phyloP scores from a whole-genome alignment of 73 alveolate species.

The Blepharisma japonicum region DNA sequence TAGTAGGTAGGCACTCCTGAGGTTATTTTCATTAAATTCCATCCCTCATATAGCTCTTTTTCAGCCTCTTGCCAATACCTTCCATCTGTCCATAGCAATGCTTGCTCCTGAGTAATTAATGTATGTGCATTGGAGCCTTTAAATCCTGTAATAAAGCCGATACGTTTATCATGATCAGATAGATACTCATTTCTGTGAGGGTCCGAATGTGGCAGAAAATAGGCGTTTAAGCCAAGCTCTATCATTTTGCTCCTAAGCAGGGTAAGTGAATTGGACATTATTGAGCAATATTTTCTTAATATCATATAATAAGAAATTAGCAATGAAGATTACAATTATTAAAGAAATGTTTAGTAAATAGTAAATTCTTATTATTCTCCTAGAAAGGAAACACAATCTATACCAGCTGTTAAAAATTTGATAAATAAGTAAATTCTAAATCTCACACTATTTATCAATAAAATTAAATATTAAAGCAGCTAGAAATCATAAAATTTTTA shows the following conservation, averaged over 20 bases:
- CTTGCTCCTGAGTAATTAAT: slow-evolving; percentile 78
- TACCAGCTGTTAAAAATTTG: too few species aligned
- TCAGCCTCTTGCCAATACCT: slow-evolving; percentile 95
- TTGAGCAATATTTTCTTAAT: too few species aligned
- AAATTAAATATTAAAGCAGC: too few species aligned
- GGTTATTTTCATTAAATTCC: slow-evolving; percentile 90
- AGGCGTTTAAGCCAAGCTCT: slow-evolving; percentile 67
- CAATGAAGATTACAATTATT: too few species aligned
- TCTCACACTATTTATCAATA: too few species aligned
- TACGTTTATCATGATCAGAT: slow-evolving; percentile 84
- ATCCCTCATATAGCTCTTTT: slow-evolving; percentile 86
- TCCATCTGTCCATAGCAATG: slow-evolving; percentile 98
- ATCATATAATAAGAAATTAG: too few species aligned
- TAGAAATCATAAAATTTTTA: too few species aligned
- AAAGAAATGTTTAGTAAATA: too few species aligned
- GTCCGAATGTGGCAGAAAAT: slow-evolving; percentile 88
- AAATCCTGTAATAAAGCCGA: slow-evolving; percentile 86
- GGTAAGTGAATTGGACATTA: background rate
- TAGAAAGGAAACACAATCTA: too few species aligned
- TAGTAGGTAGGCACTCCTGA: slow-evolving; percentile 51
- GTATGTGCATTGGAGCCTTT: slow-evolving; percentile 89
- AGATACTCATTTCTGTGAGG: slow-evolving; percentile 88
- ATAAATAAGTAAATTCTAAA: too few species aligned
- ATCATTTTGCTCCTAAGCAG: slow-evolving; percentile 62
- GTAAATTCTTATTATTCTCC: too few species aligned